Evolutionary conservation across 768 basidiomycete genomes (phyloP), one percentile per base, ranked within the genome.

Genomic region (Dentipellis fragilis): DNA sequence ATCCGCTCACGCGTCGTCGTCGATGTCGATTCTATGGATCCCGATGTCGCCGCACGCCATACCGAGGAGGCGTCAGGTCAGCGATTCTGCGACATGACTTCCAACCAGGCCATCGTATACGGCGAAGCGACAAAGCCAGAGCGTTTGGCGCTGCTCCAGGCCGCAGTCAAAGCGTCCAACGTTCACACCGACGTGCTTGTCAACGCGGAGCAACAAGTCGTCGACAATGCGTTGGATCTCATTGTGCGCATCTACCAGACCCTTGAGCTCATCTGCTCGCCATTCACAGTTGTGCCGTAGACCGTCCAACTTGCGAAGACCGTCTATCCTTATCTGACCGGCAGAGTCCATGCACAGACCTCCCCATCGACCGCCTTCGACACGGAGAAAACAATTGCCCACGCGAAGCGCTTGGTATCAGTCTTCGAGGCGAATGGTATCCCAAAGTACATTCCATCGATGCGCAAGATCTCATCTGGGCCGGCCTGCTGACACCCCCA

Each of bases 11-110:
- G 68, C 9, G 54, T 75, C 17, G 62, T 66, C 45, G 63, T 80
- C 62, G 74, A 78, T 67, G 69, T 78, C 57, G 76, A 78, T 63
- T 75, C 75, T 17, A 78, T 79, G 76, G 75, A 76, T 58, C 71
- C 72, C 19, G 66, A 57, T 29, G 71, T 72, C 36, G 72, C 76
- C 1, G 60, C 62, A 23, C 48, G 48, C 64, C 68, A 7, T 68
- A 75, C 59, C 66, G 68, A 54, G 39, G 50, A 48, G 11, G 34
- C 51, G 12, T 63, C 59, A 19, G 22, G 29, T 16, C 48, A 57
- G 56, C 42, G 54, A 36, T 77, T 78, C 67, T 64, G 61, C 52
- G 72, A 77, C 61, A 78, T 77, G 75, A 78, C 75, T 34, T 78
- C 76, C 10, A 79, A 78, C 54, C 76, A 78, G 61, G 75, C 72